Evolutionary conservation across 2,329 filamentous ascomycete genomes (phyloP), one percentile per base, ranked within the genome.

Genomic region (Alternaria consortialis): DNA sequence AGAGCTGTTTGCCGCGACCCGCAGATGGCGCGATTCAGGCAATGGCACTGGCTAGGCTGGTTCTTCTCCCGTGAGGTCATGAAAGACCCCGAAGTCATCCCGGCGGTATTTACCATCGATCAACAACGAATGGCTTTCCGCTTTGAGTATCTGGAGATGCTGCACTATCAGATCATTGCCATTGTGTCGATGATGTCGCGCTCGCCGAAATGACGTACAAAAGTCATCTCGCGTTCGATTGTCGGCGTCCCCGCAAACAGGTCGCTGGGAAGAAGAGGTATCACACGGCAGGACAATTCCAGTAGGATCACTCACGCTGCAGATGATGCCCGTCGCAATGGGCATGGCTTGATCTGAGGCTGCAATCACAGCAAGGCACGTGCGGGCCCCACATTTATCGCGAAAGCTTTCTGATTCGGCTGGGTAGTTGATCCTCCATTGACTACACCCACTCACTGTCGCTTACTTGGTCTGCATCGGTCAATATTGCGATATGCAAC

Each of bases 1-100:
- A 58, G 55, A 54, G 59, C 50, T 36, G 43, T 48, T 54, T 60
- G 58, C 57, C 54, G 62, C 63, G 46, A 50, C 56, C 62, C 62
- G 58, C 57, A 44, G 46, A 54, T 58, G 50, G 42, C 34, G 51
- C 56, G 50, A 58, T 54, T 54, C 58, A 64, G 56, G 36, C 51
- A 40, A 43, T 53, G 56, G 42, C 29, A 32, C 20, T 43, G 53
- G 55, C 53, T 51, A 53, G 58, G 56, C 58, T 52, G 44, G 20
- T 25, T 12, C 23, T 44, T 25, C 20, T 27, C 20, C 27, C 23
- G 20, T 51, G n/a, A 31, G 23, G 46, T 32, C 32, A 51, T 20
- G 36, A 34, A 44, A 34, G 29, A 32, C 20, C 42, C 57, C 53
- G 51, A 51, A 56, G 53, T 56, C 20, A 40, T 7, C 39, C 53